Conservation (phyloP, 176 grass and related monocot genomes). For the Lolium multiflorum region DNA sequence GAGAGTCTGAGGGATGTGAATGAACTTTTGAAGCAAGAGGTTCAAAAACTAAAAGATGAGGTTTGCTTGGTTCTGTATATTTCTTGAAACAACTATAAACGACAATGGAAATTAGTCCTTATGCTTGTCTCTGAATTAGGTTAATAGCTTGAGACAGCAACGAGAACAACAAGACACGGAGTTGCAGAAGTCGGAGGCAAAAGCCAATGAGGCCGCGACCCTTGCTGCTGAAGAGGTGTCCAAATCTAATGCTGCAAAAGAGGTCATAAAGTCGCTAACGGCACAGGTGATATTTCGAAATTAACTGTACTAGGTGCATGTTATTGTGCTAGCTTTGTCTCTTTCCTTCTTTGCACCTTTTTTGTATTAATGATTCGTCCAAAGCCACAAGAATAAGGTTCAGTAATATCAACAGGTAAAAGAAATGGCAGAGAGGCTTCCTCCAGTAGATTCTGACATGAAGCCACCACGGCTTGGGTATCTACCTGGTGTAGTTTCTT, state of each 20-base stretch:
- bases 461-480: constrained; percentile 43
- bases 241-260: constrained; percentile 83
- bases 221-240: constrained; percentile 78
- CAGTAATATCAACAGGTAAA: constrained; percentile 45
- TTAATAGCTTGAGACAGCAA: constrained; percentile 62
- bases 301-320: no score
- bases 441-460: constrained; percentile 47
- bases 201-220: constrained; percentile 68
- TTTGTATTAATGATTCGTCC: neutral
- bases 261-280: constrained; percentile 92
- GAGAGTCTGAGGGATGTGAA: constrained; percentile 81
- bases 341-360: neutral
- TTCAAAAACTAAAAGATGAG: constrained; percentile 84
- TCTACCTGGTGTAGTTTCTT: constrained; percentile 37
- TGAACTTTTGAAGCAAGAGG: constrained; percentile 86
- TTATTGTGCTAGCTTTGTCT: neutral
- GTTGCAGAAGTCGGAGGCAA: constrained; percentile 71
- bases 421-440: constrained; percentile 86
- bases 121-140: constrained; percentile 52
- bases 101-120: neutral
- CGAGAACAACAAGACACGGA: constrained; percentile 68
- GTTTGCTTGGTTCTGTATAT: constrained; percentile 52
- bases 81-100: neutral
- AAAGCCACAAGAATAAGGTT: no score
- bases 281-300: constrained; percentile 63